A percentile compares a stretch with the other conserved stretches of the same genome.
Evolutionary conservation across 139 green algal genomes (phyloP).

Genomic region (Nannochloris sp.): DNA sequence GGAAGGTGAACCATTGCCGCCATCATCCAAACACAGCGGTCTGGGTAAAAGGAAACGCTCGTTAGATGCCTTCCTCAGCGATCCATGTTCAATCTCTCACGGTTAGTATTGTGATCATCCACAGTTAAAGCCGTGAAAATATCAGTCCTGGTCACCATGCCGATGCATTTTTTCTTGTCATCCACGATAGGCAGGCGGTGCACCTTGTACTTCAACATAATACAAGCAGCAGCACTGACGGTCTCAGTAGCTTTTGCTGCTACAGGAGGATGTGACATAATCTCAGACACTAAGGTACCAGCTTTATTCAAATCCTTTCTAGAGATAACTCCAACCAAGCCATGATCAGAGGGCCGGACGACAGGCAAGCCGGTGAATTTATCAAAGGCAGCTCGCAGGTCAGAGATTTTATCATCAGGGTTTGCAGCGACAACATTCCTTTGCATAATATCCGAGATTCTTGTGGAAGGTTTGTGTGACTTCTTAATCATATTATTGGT

Average conservation of each 20-base stretch:
- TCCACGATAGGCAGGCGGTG: constrained; percentile 43
- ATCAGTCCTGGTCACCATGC: constrained; percentile 49
- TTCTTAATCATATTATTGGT: neutral
- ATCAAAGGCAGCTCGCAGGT: neutral
- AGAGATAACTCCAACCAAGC: constrained; percentile 20
- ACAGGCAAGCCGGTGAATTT: neutral
- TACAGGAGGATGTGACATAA: constrained; percentile 17
- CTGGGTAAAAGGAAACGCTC: neutral
- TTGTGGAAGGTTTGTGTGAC: neutral
- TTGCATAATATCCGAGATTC: neutral
- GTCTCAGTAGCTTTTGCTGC: constrained; percentile 1
- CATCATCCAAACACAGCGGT: no score
- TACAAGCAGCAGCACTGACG: neutral
- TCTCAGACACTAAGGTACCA: constrained; percentile 6
- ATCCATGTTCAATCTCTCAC: neutral
- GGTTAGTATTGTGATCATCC: neutral
- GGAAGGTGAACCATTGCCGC: no score
- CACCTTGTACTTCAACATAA: constrained; percentile 33
- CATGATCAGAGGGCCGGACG: neutral
- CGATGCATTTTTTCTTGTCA: constrained; percentile 12
- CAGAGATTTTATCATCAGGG: neutral
- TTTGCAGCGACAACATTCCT: neutral
- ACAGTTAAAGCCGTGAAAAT: constrained; percentile 39
- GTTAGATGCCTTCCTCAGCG: neutral
- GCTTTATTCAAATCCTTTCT: constrained; percentile 9